phyloP scores from a whole-genome alignment of 371 early-diverging fungal genomes.

The Gilbertella persicaria region DNA sequence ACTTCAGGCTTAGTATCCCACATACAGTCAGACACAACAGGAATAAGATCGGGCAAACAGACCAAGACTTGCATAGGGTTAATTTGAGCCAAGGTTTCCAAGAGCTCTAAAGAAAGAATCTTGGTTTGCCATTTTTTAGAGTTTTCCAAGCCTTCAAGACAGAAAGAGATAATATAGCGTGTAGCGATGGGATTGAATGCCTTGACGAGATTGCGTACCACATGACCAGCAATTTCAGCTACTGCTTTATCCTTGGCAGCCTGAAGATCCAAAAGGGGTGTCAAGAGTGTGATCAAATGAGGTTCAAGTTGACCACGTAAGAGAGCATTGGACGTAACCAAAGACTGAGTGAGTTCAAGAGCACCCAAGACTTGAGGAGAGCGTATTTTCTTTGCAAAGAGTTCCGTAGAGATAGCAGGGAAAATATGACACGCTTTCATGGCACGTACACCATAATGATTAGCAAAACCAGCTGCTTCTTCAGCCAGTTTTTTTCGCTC shows the following conservation, averaged over 20 bases:
- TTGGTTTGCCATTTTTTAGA: constrained; percentile 81
- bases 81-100: constrained; percentile 52
- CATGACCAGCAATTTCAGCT: constrained; percentile 57
- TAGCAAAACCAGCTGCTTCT: constrained; percentile 38
- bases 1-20: constrained; percentile 77
- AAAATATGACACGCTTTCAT: constrained; percentile 61
- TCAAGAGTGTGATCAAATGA: constrained; percentile 56
- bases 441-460: constrained; percentile 56
- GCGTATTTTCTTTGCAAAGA: constrained; percentile 71
- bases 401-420: constrained; percentile 55
- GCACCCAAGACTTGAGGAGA: constrained; percentile 68
- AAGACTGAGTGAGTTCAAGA: constrained; percentile 54
- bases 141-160: constrained; percentile 61
- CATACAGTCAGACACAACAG: constrained; percentile 72
- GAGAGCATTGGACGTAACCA: constrained; percentile 39
- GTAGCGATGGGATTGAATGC: constrained; percentile 60
- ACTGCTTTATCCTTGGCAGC: constrained; percentile 69
- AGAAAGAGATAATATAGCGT: constrained; percentile 53
- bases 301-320: constrained; percentile 60
- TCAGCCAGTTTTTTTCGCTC: constrained; percentile 40
- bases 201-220: constrained; percentile 56
- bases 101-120: constrained; percentile 58
- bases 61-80: constrained; percentile 64
- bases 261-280: constrained; percentile 59
- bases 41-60: constrained; percentile 68